Conservation (phyloP, 1,284 basidiomycete species). For the Trichosporon inkin region DNA sequence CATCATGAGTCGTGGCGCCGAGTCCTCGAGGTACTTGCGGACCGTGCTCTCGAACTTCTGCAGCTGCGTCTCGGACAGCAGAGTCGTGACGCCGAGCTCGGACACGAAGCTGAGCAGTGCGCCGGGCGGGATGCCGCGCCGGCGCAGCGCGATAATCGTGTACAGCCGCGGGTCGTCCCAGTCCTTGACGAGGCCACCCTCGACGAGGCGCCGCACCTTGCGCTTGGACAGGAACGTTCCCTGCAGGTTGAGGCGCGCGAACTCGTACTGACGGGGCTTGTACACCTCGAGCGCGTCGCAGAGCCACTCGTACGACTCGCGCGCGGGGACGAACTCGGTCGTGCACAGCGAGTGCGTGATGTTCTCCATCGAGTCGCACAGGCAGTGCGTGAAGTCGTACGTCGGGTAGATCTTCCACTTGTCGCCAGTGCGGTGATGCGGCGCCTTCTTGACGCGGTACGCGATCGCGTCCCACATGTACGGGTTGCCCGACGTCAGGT, state of each 20-base stretch:
- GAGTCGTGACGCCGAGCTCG: slow-evolving; percentile 85
- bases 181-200: slow-evolving; percentile 74
- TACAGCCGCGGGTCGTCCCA: slow-evolving; percentile 99
- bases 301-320: slow-evolving; percentile 98
- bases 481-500: slow-evolving; percentile 87
- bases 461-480: slow-evolving; percentile 99
- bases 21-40: slow-evolving; percentile 82
- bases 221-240: slow-evolving; percentile 97
- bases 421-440: slow-evolving; percentile 89
- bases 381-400: slow-evolving; percentile 98
- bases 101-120: slow-evolving; percentile 92
- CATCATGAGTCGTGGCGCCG: slow-evolving; percentile 87
- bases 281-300: slow-evolving; percentile 95
- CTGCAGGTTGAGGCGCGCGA: slow-evolving; percentile 86
- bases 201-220: slow-evolving; percentile 86
- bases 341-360: slow-evolving; percentile 99
- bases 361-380: slow-evolving; percentile 98
- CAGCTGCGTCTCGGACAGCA: slow-evolving; percentile 78
- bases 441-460: slow-evolving; percentile 84
- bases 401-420: slow-evolving; percentile 83
- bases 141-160: slow-evolving; percentile 89
- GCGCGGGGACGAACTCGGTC: slow-evolving; percentile 91
- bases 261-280: slow-evolving; percentile 98
- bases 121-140: slow-evolving; percentile 91
- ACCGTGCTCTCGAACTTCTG: slow-evolving; percentile 85